Evolutionary conservation across 176 grass and related monocot genomes (phyloP).

Genomic region (Aechmea fasciata): DNA sequence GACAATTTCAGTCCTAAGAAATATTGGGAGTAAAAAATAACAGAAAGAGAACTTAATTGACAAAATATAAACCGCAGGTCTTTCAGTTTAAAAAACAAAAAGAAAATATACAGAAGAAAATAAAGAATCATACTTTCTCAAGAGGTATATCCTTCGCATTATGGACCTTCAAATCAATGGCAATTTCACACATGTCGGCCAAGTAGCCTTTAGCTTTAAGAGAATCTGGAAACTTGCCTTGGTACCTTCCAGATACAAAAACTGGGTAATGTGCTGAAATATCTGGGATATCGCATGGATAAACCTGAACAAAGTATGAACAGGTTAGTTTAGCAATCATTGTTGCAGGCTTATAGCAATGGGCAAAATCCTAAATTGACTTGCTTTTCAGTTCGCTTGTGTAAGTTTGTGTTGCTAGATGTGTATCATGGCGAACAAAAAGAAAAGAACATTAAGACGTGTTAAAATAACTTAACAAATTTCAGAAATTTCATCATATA

Average conservation of each 20-base stretch:
- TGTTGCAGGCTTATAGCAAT: neutral
- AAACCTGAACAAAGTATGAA: conserved; percentile 38
- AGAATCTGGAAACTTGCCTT: conserved; percentile 58
- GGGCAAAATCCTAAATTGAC: conserved; percentile 1
- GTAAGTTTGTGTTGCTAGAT: too few species aligned
- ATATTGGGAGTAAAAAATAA: neutral
- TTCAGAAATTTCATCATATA: too few species aligned
- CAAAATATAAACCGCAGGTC: conserved; percentile 3
- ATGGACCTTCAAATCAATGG: conserved; percentile 74
- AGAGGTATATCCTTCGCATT: conserved; percentile 67
- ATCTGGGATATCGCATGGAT: conserved; percentile 66
- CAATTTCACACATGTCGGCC: conserved; percentile 78
- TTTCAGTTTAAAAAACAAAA: conserved; percentile 3
- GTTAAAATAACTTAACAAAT: too few species aligned
- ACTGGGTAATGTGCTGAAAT: conserved; percentile 54
- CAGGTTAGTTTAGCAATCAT: conserved; percentile 6
- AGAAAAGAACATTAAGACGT: too few species aligned
- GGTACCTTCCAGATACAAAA: conserved; percentile 77
- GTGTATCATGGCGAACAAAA: too few species aligned
- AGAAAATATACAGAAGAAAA: conserved; percentile 9
- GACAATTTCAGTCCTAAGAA: neutral
- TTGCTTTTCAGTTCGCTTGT: neutral
- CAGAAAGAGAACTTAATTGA: neutral
- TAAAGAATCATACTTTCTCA: conserved; percentile 52
- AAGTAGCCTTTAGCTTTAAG: conserved; percentile 67